A percentile compares a stretch with the other conserved stretches of the same genome.
Evolutionary conservation across 2,329 filamentous ascomycete species (phyloP).

Genomic region (Phialemonium atrogriseum): DNA sequence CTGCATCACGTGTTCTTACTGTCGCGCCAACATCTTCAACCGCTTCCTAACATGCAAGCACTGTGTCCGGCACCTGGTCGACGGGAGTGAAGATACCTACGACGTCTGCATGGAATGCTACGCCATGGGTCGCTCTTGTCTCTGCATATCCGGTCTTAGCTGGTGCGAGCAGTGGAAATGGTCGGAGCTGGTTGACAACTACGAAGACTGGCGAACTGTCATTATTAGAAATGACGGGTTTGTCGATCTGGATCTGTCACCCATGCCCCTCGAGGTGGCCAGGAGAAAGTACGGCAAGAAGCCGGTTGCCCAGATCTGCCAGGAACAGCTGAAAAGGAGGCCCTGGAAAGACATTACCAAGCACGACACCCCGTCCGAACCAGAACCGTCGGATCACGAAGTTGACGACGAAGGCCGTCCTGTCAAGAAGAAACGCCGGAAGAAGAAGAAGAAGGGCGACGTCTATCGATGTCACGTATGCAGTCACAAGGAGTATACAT

Average conservation of each 20-base stretch:
- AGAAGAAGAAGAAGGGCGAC: slow-evolving; percentile 46
- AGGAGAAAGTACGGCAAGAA: slow-evolving; percentile 61
- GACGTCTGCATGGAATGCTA: slow-evolving; percentile 99
- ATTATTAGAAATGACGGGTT: slow-evolving; percentile 67
- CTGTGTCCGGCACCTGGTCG: slow-evolving; percentile 60
- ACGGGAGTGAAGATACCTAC: slow-evolving; percentile 74
- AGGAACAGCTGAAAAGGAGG: slow-evolving; percentile 71
- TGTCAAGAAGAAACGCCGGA: slow-evolving; percentile 51
- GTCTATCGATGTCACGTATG: slow-evolving; percentile 72
- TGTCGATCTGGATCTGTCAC: slow-evolving; percentile 56
- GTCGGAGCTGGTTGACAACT: slow-evolving; percentile 66
- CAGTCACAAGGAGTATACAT: slow-evolving; percentile 67
- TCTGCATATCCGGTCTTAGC: slow-evolving; percentile 72
- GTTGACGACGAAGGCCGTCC: slow-evolving; percentile 55
- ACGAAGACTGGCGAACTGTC: slow-evolving; percentile 75
- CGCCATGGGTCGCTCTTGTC: slow-evolving; percentile 90
- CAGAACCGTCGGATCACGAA: slow-evolving; percentile 42
- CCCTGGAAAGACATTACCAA: slow-evolving; percentile 79
- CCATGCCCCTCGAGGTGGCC: slow-evolving; percentile 62
- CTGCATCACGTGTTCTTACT: slow-evolving; percentile 92
- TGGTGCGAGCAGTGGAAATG: slow-evolving; percentile 95
- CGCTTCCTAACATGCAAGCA: slow-evolving; percentile 86
- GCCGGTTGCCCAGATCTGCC: slow-evolving; percentile 85
- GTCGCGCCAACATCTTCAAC: slow-evolving; percentile 94
- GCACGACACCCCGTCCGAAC: slow-evolving; percentile 31